These are phyloP conservation scores for Suillus subaureus DNA, from an alignment of 768 basidiomycete species.

Conservation along the genomic window DNA sequence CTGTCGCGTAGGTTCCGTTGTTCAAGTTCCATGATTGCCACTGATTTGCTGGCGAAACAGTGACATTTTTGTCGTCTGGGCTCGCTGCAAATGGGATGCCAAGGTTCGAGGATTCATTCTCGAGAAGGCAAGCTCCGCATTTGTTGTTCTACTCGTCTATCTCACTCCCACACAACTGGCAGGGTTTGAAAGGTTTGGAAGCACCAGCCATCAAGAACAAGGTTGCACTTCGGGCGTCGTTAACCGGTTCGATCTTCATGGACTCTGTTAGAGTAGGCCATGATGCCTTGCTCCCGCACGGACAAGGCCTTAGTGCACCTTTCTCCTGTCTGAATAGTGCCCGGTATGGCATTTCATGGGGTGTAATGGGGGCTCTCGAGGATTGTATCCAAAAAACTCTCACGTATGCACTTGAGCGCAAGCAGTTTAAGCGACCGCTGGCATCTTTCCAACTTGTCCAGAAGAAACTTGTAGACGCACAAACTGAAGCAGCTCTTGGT, in stretches of 20 bases:
- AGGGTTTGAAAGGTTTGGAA: slow-evolving; percentile 82
- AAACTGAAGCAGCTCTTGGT: slow-evolving; percentile 82
- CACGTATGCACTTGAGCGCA: slow-evolving; percentile 84
- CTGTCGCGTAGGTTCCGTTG: slow-evolving; percentile 67
- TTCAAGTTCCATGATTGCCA: slow-evolving; percentile 8
- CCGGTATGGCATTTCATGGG: slow-evolving; percentile 89
- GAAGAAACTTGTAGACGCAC: slow-evolving; percentile 95
- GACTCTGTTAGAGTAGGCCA: slow-evolving; percentile 81
- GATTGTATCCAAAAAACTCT: slow-evolving; percentile 82
- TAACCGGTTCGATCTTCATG: slow-evolving; percentile 90
- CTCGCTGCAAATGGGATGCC: slow-evolving; percentile 90
- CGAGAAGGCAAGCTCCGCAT: slow-evolving; percentile 64
- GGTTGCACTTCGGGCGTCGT: slow-evolving; percentile 81
- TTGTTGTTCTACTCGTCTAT: not conserved
- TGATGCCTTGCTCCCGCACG: slow-evolving; percentile 76
- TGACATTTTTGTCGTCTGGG: slow-evolving; percentile 93
- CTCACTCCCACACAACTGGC: slow-evolving; percentile 6
- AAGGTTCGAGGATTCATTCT: slow-evolving; percentile 89
- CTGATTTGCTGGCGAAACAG: slow-evolving; percentile 38
- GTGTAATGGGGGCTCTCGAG: slow-evolving; percentile 94
- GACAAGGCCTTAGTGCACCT: slow-evolving; percentile 76
- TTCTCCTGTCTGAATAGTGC: slow-evolving; percentile 95
- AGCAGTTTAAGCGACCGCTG: slow-evolving; percentile 87
- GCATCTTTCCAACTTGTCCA: slow-evolving; percentile 98
- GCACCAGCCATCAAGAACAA: slow-evolving; percentile 94